These are phyloP conservation scores for Geotrichum citri-aurantii DNA, from an alignment of 1,139 yeast genomes.

Conservation along the genomic window DNA sequence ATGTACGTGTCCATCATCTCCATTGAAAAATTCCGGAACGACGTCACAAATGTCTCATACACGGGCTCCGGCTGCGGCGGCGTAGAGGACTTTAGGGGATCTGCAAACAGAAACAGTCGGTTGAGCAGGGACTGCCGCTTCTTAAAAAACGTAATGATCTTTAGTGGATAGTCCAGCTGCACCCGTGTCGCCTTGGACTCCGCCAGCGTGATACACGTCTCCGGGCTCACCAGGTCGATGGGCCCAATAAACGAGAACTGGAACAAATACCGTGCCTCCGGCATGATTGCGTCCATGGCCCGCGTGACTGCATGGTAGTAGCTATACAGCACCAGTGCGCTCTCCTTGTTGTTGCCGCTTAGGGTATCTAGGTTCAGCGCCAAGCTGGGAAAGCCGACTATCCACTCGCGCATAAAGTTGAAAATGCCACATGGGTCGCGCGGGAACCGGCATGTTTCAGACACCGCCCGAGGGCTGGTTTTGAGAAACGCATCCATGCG, in stretches of 20 bases:
- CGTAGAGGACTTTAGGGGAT: constrained; percentile 30
- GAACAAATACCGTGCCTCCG: constrained; percentile 38
- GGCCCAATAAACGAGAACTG: constrained; percentile 38
- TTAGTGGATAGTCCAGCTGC: constrained; percentile 33
- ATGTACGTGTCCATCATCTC: constrained; percentile 16
- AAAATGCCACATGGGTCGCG: constrained; percentile 20
- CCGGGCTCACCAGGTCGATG: constrained; percentile 24
- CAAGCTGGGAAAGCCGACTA: constrained; percentile 29
- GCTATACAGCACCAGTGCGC: constrained; percentile 28
- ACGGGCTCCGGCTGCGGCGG: constrained; percentile 22
- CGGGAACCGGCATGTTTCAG: background rate
- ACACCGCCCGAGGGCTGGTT: background rate
- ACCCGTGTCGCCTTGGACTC: constrained; percentile 18
- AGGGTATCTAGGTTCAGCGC: constrained; percentile 21
- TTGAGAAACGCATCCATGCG: constrained; percentile 23
- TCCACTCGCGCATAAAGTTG: constrained; percentile 29
- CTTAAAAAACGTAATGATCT: constrained; percentile 35
- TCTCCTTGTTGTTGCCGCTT: constrained; percentile 10
- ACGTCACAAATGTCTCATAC: constrained; percentile 23
- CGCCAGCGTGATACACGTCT: constrained; percentile 6
- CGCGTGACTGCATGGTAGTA: constrained; percentile 36
- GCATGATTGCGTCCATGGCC: constrained; percentile 36
- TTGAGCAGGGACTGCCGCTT: constrained; percentile 31
- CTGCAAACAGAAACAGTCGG: constrained; percentile 29
- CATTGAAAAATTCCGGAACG: constrained; percentile 20